Evolutionary conservation across 257 asterid genomes (phyloP), one percentile per base, ranked within the genome.

Genomic region (Echites panduratus): DNA sequence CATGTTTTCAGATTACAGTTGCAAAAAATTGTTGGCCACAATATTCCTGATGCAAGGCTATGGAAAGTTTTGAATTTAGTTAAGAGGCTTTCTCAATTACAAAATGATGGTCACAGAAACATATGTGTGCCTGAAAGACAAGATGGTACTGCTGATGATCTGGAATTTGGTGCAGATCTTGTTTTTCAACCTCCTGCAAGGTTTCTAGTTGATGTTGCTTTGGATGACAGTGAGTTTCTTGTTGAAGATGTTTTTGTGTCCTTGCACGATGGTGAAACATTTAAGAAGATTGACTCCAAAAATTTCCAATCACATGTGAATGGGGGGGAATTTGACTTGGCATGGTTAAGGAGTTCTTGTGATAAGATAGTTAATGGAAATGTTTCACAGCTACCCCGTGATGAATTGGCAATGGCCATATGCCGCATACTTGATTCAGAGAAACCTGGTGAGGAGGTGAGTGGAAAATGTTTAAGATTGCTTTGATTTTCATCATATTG

Each of bases 361-460:
- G 90, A 87, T 63, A 83, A 78, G 84, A 91, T 94, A 82, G 89
- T 88, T 57, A 71, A 77, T 66, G 85, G 70, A 80, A 91, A 92
- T 85, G 75, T 89, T 71, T 89, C 99, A 19, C 97, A 87, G 82
- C 91, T 94, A 75, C 86, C 99, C 75, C 88, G 82, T 61, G 99
- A 94, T 88, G 99, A 94, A 78, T 84, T 94, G 69, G 99, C 99
- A 73, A 91, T 94, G 95, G 84, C 98, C 76, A 88, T 91, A 79
- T 94, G 98, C 87, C 90, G 88, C 69, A 85, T 94, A 80, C 97
- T 94, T 74, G 96, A 91, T 87, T 94, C 99, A 44, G 90, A 86
- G 75, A 92, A 94, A 85, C 92, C 97, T 64, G 96, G 99, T 71
- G 99, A 94, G 72, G 97, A 88, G 99, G 99, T 91, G 86, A 67